phyloP scores from a whole-genome alignment of 192 early-diverging fungal genomes.

The Backusella parvicylindrica region DNA sequence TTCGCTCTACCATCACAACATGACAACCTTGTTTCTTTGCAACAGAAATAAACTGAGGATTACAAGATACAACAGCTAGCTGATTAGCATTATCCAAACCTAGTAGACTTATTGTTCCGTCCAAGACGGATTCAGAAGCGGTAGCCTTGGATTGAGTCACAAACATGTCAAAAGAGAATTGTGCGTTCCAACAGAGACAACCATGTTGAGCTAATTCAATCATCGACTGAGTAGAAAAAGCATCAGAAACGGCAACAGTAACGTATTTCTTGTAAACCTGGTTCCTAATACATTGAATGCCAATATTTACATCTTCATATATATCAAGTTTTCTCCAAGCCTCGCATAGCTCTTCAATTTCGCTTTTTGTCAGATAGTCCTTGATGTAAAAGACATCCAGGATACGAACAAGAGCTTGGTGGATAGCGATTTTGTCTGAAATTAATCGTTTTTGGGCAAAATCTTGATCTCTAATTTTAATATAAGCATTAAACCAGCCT shows the following conservation, averaged over 20 bases:
- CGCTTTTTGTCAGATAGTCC: neutral
- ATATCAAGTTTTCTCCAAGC: slow-evolving; percentile 6
- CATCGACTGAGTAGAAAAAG: slow-evolving; percentile 16
- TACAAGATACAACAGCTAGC: slow-evolving; percentile 12
- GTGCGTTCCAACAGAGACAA: slow-evolving; percentile 28
- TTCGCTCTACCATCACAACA: slow-evolving; percentile 8
- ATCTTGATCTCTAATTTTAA: neutral
- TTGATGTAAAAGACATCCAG: neutral
- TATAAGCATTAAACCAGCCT: slow-evolving; percentile 6
- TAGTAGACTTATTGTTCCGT: neutral
- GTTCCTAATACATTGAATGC: slow-evolving; percentile 13
- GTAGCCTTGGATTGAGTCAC: neutral
- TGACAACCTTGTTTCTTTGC: slow-evolving; percentile 8
- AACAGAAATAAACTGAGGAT: neutral
- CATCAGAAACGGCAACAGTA: slow-evolving; percentile 17
- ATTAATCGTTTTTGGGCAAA: neutral
- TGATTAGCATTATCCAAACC: neutral
- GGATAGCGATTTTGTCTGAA: neutral
- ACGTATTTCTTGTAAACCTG: neutral
- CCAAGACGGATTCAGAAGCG: neutral
- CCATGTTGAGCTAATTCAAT: slow-evolving; percentile 10
- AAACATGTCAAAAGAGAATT: slow-evolving; percentile 19
- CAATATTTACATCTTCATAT: slow-evolving; percentile 9
- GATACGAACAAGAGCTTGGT: neutral
- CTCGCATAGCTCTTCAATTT: neutral